Evolutionary conservation across 75 land plant genomes (phyloP).

Genomic region (Chamaecyparis obtusa): DNA sequence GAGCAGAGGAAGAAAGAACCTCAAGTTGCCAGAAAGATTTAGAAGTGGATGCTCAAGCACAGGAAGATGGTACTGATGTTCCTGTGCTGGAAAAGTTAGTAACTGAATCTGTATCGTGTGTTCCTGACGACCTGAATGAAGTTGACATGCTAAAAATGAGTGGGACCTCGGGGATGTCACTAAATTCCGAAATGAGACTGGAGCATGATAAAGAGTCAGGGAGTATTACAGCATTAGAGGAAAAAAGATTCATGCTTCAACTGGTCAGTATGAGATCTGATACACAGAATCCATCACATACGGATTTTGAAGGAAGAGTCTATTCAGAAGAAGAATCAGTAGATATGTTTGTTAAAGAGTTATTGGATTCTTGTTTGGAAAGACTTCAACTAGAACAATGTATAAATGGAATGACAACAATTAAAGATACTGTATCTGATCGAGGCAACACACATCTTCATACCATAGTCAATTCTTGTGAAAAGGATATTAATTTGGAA

Average conservation of each 20-base stretch:
- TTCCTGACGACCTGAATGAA: neutral
- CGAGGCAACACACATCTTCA: neutral
- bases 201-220: neutral
- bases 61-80: neutral
- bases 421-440: neutral
- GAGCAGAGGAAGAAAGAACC: neutral
- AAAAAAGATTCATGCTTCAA: neutral
- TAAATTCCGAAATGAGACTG: neutral
- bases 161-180: neutral
- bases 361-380: constrained; percentile 3
- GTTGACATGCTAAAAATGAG: neutral
- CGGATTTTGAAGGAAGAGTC: neutral
- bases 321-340: neutral
- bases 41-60: constrained; percentile 1
- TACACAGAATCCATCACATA: neutral
- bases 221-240: neutral
- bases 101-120: neutral
- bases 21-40: neutral
- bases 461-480: neutral
- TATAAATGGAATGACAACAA: neutral
- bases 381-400: neutral
- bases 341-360: neutral
- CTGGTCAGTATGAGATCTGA: neutral
- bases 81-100: neutral
- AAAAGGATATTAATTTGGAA: constrained; percentile 4